Base-by-base conservation (phyloP, 257 asterid species). In the Hygrophila difformis region DNA sequence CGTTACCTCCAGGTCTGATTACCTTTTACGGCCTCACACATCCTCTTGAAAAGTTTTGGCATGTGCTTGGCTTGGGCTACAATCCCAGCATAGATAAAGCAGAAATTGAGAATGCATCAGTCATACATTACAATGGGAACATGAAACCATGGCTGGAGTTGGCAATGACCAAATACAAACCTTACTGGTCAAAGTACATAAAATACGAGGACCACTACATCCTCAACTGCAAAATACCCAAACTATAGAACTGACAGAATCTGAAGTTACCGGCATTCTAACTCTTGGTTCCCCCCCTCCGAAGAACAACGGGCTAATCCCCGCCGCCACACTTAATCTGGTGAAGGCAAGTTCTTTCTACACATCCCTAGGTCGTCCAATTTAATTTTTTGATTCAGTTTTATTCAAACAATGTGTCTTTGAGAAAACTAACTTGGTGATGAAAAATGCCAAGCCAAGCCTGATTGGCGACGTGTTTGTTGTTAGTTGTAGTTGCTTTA, bases 131-230 rank as follows among this genome's bases (percentile, higher is more conserved):
- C 53, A 88, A 88, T 3, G 97, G 97, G 66, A 88, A 88, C 77
- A 84, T 88, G 95, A 88, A 88, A 62, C 97, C 97, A 5, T 88
- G 97, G 94, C 71, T 88, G 40, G 97, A 88, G 66, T 59, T 88
- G 84, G 97, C 94, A 46, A 78, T 88, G 95, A 73, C 78, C 0
- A 84, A 79, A 84, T 84, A 88, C 69, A 79, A 76, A 60, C 64
- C 93, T 3, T 84, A 78, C 69, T 81, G 95, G 95, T 72, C 77
- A 29, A 84, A 77, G 73, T 81, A 84, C 55, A 71, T 88, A 55
- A 88, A 78, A 57, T 76, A 60, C 38, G 89, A 88, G 51, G 94
- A 88, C 60, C 95, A 89, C 22, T 81, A 78, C 47, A 44, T 81
- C 46, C 79, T 68, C 40, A 60, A 65, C 71, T 88, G 95, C 71